Evolutionary conservation across 23 red algal genomes (phyloP).

Genomic region (Cyanidioschyzon merolae): DNA sequence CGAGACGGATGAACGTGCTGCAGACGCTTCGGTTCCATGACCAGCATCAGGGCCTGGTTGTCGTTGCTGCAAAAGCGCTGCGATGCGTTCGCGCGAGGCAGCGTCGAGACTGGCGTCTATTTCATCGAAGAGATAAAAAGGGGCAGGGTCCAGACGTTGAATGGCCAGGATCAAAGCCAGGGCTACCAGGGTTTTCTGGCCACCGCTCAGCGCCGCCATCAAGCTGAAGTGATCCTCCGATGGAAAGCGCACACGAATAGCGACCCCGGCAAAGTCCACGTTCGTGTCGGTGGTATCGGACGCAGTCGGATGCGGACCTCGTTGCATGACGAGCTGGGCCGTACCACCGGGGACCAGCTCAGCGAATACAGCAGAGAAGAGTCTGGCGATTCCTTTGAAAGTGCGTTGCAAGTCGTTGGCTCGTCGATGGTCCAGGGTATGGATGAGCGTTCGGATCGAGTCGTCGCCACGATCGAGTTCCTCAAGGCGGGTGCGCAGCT

Average conservation of each 20-base stretch:
- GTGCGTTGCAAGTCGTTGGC: constrained; percentile 83
- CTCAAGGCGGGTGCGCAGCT: constrained; percentile 33
- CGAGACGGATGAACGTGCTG: neutral
- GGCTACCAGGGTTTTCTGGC: constrained; percentile 90
- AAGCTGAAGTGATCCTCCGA: constrained; percentile 39
- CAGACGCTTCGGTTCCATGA: constrained; percentile 2
- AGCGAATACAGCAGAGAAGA: constrained; percentile 72
- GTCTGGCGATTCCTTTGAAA: constrained; percentile 68
- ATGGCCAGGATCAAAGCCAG: constrained; percentile 91
- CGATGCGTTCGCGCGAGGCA: constrained; percentile 62
- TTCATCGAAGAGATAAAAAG: constrained; percentile 98
- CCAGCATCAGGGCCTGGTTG: constrained; percentile 6
- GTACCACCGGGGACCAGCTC: constrained; percentile 74
- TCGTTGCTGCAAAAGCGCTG: constrained; percentile 46
- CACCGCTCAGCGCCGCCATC: constrained; percentile 73
- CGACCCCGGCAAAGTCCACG: constrained; percentile 57
- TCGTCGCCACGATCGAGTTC: constrained; percentile 68
- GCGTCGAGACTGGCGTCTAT: constrained; percentile 95
- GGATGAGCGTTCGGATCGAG: constrained; percentile 74
- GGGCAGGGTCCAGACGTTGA: constrained; percentile 91
- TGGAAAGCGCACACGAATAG: constrained; percentile 76
- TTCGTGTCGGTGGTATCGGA: neutral
- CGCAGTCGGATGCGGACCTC: constrained; percentile 10
- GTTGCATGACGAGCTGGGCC: constrained; percentile 70
- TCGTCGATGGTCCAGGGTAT: constrained; percentile 75